Evolutionary conservation across 768 basidiomycete species (phyloP).

Genomic region (Pleurotus djamor): DNA sequence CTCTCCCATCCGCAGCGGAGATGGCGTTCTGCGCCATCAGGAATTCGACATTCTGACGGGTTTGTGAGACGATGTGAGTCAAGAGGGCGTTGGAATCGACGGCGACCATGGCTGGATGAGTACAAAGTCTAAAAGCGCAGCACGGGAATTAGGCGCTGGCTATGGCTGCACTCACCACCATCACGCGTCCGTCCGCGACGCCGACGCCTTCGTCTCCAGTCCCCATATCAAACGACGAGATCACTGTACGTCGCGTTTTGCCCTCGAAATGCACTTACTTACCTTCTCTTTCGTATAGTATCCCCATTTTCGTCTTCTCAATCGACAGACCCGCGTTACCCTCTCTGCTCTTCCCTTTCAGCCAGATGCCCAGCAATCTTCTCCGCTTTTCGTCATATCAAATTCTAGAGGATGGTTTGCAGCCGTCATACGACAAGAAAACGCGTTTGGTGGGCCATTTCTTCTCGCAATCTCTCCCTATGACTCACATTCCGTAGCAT

Average conservation of each 20-base stretch:
- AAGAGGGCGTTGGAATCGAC: slow-evolving; percentile 32
- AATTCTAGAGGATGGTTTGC: slow-evolving; percentile 72
- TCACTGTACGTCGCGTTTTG: slow-evolving; percentile 33
- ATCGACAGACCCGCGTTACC: slow-evolving; percentile 63
- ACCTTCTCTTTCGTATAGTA: slow-evolving; percentile 28
- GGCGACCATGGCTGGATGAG: slow-evolving; percentile 1
- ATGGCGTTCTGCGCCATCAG: slow-evolving; percentile 48
- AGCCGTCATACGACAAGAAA: slow-evolving; percentile 42
- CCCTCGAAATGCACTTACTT: slow-evolving; percentile 3
- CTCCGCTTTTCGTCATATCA: slow-evolving; percentile 57
- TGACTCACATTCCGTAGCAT: slow-evolving; percentile 31
- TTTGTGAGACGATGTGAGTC: slow-evolving; percentile 51
- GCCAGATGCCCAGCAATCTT: slow-evolving; percentile 33
- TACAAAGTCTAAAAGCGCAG: not conserved
- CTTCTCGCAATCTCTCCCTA: not conserved
- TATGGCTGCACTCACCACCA: slow-evolving; percentile 7
- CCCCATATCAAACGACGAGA: slow-evolving; percentile 7
- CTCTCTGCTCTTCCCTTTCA: slow-evolving; percentile 53
- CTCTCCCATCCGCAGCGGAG: slow-evolving; percentile 38
- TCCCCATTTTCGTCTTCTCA: slow-evolving; percentile 46
- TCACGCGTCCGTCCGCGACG: slow-evolving; percentile 2
- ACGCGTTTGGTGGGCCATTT: slow-evolving; percentile 33
- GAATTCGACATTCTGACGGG: slow-evolving; percentile 55
- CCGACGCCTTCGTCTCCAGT: not conserved
- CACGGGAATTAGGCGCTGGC: not conserved